Base-by-base conservation (phyloP, 179 eudicot genomes). In the Spinacia oleracea region DNA sequence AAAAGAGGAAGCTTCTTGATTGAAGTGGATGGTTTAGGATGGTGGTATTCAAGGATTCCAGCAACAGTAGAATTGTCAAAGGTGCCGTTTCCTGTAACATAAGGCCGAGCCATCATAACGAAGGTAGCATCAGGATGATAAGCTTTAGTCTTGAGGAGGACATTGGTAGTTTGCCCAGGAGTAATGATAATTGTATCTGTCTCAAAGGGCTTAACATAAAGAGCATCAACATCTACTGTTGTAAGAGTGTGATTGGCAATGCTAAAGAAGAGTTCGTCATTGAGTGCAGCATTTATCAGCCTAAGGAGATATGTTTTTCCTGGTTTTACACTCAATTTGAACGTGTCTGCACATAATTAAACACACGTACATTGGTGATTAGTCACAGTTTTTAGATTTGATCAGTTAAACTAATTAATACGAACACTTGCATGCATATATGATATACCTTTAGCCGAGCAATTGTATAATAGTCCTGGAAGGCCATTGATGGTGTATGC, bases 401-500 rank as follows among this genome's bases (percentile, higher is more conserved):
- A n/a, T n/a, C 25, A 55, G 9, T 21, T 21, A 8, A 55, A n/a
- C n/a, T n/a, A 55, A n/a, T 18, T n/a, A 55, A 20, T 55, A 4
- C 3, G 3, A 20, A 6, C 21, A 8, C 23, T 58, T 58, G 32
- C 12, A 21, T 23, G 63, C 6, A n/a, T n/a, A n/a, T n/a, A n/a
- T n/a, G n/a, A 18, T 46, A 31, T 80, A 83, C 81, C 84, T 70
- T 84, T 81, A 12, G 82, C 64, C 8, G 86, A 84, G 55, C 84
- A 84, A 59, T 78, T 78, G 70, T 84, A 82, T 15, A 84, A 60
- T 9, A 78, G 87, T n/a, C 87, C 87, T 34, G 84, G 85, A 14
- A 78, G 80, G 20, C 87, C 87, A 29, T 84, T 84, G 48, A 84
- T 81, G 27, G 87, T 84, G 58, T 79, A 81, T 16, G 85, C 87